Evolutionary conservation across 163 green algal species (phyloP), one percentile per base, ranked within the genome.

Genomic region (Prototheca cutis): DNA sequence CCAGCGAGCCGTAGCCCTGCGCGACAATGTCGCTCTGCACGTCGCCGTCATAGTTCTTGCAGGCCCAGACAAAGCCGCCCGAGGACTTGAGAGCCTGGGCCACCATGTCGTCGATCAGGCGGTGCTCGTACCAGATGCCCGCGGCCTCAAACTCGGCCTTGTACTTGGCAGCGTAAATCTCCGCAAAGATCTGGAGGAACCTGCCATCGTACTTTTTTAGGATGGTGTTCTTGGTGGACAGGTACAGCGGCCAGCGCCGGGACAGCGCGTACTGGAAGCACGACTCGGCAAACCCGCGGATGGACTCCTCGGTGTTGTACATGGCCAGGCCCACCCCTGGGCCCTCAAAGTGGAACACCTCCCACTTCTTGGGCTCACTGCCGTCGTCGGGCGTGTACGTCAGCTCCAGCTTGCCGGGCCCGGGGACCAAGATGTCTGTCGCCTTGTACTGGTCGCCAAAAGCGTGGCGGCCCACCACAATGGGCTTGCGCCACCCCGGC

Each of bases 81-180:
- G 68, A 78, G 28, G 67, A 88, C 78, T 97, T 97, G 51, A 97
- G 77, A 24, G 74, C 73, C 70, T 97, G 89, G 2, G 90, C 90
- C 6, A 97, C 90, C 90, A 97, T 97, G 84, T 97, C 90, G 63
- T 97, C 90, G 59, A 97, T 97, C 29, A 97, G 84, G 40, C 90
- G 80, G 80, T 97, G 90, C 83, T 97, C 84, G 65, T 96, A 96
- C 84, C 86, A 97, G 64, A 97, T 95, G 40, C 84, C 86, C 10
- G 68, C 55, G 48, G 66, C 81, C 80, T 97, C 84, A 63, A 84
- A 97, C 63, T 90, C 67, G 27, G 68, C 31, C 79, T 91, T 85
- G 76, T 90, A 97, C 63, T 86, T 65, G 65, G 67, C 73, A 65
- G 85, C 71, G 68, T 91, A 91, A 24, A 82, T 80, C 55, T 88